Base-by-base conservation (phyloP, 129 eudicot species). In the Arctium minus region DNA sequence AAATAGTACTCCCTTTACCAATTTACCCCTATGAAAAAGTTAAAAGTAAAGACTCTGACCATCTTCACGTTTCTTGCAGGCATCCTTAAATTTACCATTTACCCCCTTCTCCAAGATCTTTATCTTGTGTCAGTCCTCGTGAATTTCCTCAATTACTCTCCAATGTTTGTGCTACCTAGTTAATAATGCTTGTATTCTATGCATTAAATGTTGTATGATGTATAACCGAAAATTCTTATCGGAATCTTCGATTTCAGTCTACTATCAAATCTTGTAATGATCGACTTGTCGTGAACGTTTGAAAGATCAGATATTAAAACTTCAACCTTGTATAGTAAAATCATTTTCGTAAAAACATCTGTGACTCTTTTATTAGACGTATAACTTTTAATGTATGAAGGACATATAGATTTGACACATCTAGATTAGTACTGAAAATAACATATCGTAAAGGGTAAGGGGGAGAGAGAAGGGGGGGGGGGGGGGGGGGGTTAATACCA, bases 31-130 rank as follows among this genome's bases (percentile, higher is more conserved):
- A 27, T 75, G 15, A 11, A 75, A 36, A 31, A 50, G 68, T 75
- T 7, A 18, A 18, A n/a, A 73, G 35, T 73, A 73, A 75, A 46
- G 79, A 75, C 75, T 39, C 65, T 64, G 76, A 79, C 46, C 83
- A 79, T 79, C 48, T 44, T 79, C 83, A 79, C 83, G 83, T 46
- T 67, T 67, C 5, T 67, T 11, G 71, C 71, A 67, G 71, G 33
- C 71, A 67, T 67, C 13, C 71, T 67, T 67, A 67, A 67, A 67
- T 67, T 67, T 67, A 67, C 71, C 12, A 12, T 67, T 67, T 67
- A 67, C 13, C 71, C 71, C 71, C 71, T 67, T 18, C 71, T 67
- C 35, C 3, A 18, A 67, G 71, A 67, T 27, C 18, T 29, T 29
- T 67, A 67, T 67, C 71, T 8, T 67, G 33, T 67, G 71, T 27